Conservation (phyloP, 371 early-diverging fungal genomes). For the Mucor mucedo region DNA sequence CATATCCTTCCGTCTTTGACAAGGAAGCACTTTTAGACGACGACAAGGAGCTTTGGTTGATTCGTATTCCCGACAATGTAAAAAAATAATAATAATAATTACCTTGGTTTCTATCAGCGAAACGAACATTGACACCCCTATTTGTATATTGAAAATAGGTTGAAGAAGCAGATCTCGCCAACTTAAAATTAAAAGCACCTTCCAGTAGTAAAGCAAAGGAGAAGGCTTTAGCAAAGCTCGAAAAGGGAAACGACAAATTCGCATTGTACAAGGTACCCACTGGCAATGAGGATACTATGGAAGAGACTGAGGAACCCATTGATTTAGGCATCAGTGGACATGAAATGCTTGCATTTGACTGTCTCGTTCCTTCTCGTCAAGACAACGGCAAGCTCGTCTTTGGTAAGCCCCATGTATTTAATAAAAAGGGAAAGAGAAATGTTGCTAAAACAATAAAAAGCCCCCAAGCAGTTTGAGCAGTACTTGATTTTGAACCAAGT, state of each 20-base stretch:
- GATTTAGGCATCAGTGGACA: slow-evolving; percentile 54
- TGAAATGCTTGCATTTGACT: slow-evolving; percentile 52
- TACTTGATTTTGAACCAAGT: slow-evolving; percentile 47
- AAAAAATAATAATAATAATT: neutral
- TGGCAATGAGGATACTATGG: slow-evolving; percentile 3
- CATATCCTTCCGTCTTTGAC: slow-evolving; percentile 30
- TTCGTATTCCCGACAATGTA: slow-evolving; percentile 55
- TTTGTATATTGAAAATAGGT: slow-evolving; percentile 32
- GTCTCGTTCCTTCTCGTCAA: slow-evolving; percentile 41
- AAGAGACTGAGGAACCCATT: slow-evolving; percentile 22
- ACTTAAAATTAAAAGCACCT: slow-evolving; percentile 37
- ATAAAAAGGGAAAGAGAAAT: neutral
- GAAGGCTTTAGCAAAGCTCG: slow-evolving; percentile 35
- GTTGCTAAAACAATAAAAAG: slow-evolving; percentile 11
- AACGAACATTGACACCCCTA: neutral
- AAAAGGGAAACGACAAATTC: slow-evolving; percentile 33
- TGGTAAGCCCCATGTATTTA: slow-evolving; percentile 27
- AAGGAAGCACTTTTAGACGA: slow-evolving; percentile 35
- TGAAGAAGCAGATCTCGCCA: slow-evolving; percentile 32
- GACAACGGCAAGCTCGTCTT: slow-evolving; percentile 39
- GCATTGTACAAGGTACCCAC: slow-evolving; percentile 43
- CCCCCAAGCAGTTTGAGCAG: slow-evolving; percentile 41
- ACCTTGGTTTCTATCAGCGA: neutral
- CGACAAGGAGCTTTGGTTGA: slow-evolving; percentile 56
- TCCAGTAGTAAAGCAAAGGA: slow-evolving; percentile 7